phyloP scores from a whole-genome alignment of 768 basidiomycete species.

The Boletus sensibilis region DNA sequence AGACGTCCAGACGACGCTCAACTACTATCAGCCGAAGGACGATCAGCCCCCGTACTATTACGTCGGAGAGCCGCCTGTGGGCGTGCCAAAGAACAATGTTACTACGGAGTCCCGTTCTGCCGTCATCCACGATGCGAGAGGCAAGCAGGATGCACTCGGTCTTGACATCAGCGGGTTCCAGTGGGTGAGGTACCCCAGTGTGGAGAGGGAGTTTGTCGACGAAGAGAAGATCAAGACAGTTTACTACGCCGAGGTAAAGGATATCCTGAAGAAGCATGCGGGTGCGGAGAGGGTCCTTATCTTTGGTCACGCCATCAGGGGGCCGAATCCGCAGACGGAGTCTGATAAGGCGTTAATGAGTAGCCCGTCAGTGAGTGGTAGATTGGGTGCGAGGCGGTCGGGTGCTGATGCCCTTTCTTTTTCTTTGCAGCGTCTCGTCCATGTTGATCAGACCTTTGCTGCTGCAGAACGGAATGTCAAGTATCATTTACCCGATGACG shows the following conservation, averaged over 20 bases:
- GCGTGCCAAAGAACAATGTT: conserved; percentile 29
- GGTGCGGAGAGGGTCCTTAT: background rate
- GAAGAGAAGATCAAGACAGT: background rate
- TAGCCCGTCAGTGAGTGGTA: too few relatives aligned
- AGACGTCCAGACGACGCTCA: conserved; percentile 36
- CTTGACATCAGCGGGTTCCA: conserved; percentile 42
- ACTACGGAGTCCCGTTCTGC: background rate
- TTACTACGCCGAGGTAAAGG: background rate
- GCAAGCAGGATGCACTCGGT: conserved; percentile 6
- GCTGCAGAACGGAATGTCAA: too few relatives aligned
- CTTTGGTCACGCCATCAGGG: background rate
- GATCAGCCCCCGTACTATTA: conserved; percentile 32
- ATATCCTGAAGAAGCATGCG: background rate
- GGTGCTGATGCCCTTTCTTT: too few relatives aligned
- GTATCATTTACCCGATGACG: too few relatives aligned
- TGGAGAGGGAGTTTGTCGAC: background rate
- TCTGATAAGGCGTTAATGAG: background rate
- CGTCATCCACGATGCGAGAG: conserved; percentile 16
- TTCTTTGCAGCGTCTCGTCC: too few relatives aligned
- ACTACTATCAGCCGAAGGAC: conserved; percentile 31
- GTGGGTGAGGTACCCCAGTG: conserved; percentile 25
- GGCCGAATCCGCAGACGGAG: background rate
- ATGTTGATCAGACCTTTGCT: too few relatives aligned
- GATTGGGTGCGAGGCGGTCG: too few relatives aligned
- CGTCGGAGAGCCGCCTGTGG: conserved; percentile 17